Percentiles rank a stretch among this genome's conserved stretches.
phyloP scores from a whole-genome alignment of 202 grass and related monocot species.

The Dendrocalamus latiflorus region DNA sequence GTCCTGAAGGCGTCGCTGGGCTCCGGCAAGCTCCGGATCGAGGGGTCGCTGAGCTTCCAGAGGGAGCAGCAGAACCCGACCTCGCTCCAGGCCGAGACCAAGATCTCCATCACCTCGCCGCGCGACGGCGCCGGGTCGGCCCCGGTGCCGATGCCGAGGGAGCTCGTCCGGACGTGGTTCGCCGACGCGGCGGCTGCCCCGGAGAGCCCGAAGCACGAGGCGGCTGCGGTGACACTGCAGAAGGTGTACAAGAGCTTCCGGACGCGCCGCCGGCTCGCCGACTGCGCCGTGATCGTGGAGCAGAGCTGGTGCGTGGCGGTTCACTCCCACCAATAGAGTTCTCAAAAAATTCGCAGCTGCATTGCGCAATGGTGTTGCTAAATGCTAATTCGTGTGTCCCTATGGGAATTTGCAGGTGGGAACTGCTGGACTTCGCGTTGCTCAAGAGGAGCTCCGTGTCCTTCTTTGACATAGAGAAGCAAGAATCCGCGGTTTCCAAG shows the following conservation, averaged over 20 bases:
- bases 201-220: conserved; percentile 65
- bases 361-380: not conserved
- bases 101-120: conserved; percentile 47
- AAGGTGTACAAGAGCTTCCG: conserved; percentile 98
- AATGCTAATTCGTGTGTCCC: too few species aligned
- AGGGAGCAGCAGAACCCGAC: conserved; percentile 26
- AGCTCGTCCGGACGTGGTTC: conserved; percentile 36
- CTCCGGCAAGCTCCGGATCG: too few species aligned
- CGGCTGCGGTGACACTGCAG: conserved; percentile 75
- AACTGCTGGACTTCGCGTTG: conserved; percentile 85
- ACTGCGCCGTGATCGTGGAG: conserved; percentile 88
- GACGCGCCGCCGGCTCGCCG: conserved; percentile 75
- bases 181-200: conserved; percentile 18
- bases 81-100: conserved; percentile 51
- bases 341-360: not conserved
- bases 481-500: conserved; percentile 76
- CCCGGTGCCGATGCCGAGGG: not conserved
- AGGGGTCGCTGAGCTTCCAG: conserved; percentile 60
- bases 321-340: not conserved
- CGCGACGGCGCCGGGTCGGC: conserved; percentile 16
- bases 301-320: conserved; percentile 58
- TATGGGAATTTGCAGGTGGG: conserved; percentile 60
- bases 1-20: conserved; percentile 39
- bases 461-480: conserved; percentile 77
- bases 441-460: conserved; percentile 87